phyloP scores from a whole-genome alignment of 2,329 filamentous ascomycete species.

The Atkinsonella hypoxylon region DNA sequence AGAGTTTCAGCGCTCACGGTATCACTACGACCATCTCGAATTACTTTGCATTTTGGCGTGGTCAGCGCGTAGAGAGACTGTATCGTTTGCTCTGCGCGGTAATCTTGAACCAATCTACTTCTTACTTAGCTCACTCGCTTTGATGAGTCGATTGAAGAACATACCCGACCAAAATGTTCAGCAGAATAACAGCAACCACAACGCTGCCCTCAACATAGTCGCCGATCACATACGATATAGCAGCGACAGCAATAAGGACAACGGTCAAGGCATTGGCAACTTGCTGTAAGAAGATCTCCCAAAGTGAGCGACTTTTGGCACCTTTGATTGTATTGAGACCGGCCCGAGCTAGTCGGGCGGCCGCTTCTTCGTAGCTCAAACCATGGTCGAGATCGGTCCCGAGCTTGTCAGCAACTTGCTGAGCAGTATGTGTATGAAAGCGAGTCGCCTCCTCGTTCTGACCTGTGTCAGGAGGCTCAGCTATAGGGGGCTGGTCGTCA shows the following conservation, averaged over 20 bases:
- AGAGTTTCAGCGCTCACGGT: constrained; percentile 43
- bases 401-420: constrained; percentile 24
- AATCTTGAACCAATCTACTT: constrained; percentile 45
- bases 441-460: constrained; percentile 19
- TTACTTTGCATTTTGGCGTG: constrained; percentile 46
- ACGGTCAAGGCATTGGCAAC: constrained; percentile 66
- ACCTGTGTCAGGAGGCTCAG: constrained; percentile 22
- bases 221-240: constrained; percentile 51
- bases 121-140: neutral
- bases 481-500: constrained; percentile 29
- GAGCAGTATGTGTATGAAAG: constrained; percentile 25
- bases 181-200: constrained; percentile 50
- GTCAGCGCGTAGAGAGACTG: constrained; percentile 47
- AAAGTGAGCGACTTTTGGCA: constrained; percentile 58
- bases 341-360: constrained; percentile 51
- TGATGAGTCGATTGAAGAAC: constrained; percentile 12
- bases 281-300: constrained; percentile 66
- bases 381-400: constrained; percentile 42
- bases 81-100: constrained; percentile 49
- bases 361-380: constrained; percentile 49
- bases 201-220: constrained; percentile 54
- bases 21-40: constrained; percentile 39
- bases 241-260: constrained; percentile 65
- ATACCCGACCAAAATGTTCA: constrained; percentile 56
- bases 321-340: constrained; percentile 61